Conservation (phyloP, 176 grass and related monocot genomes). For the Carex myosuroides region DNA sequence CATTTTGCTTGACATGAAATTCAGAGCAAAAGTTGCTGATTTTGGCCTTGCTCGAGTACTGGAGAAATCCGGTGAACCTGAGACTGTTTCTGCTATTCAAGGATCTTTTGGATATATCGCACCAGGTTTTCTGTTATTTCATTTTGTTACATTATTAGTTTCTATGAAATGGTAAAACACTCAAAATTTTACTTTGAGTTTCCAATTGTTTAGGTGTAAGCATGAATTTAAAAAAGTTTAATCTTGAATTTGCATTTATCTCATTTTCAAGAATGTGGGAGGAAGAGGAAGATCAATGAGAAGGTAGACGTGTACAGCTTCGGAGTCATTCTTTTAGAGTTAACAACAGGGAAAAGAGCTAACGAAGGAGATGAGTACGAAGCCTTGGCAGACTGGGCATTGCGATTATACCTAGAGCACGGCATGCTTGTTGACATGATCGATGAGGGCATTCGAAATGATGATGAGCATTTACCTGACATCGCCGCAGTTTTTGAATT, state of each 20-base stretch:
- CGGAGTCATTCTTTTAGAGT: conserved; percentile 56
- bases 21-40: conserved; percentile 44
- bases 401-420: not conserved
- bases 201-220: not conserved
- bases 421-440: conserved; percentile 17
- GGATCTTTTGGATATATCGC: conserved; percentile 60
- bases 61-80: conserved; percentile 26
- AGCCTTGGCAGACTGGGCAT: conserved; percentile 33
- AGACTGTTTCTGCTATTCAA: conserved; percentile 24
- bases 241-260: not conserved
- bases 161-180: not conserved
- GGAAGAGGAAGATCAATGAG: conserved; percentile 33
- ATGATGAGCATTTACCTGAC: conserved; percentile 24
- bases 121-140: conserved; percentile 34
- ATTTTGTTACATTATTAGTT: conserved; percentile 1
- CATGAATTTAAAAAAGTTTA: not conserved
- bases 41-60: conserved; percentile 38
- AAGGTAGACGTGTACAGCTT: conserved; percentile 65
- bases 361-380: conserved; percentile 35
- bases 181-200: not conserved
- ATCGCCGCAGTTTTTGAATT: conserved; percentile 34
- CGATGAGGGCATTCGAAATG: not conserved
- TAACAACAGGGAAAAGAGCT: conserved; percentile 24
- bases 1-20: conserved; percentile 32
- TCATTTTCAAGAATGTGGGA: conserved; percentile 32